Conservation (phyloP, 202 grass and related monocot species). For the Elaeis oleifera region DNA sequence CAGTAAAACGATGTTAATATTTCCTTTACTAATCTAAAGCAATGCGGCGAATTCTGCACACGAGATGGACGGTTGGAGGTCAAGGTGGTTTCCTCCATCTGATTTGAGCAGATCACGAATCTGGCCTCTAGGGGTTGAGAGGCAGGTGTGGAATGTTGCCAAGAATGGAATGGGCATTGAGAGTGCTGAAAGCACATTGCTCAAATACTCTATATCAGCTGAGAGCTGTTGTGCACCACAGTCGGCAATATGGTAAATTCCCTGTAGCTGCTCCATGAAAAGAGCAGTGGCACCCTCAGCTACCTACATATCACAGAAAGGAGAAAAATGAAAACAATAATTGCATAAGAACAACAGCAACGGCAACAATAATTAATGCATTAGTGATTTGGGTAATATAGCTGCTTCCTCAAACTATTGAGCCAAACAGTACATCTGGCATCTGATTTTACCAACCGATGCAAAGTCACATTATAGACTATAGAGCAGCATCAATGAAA, state of each 20-base stretch:
- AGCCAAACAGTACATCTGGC: no score
- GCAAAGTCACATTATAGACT: no score
- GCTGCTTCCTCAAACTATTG: no score
- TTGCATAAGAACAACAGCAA: background rate
- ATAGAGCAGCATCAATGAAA: no score
- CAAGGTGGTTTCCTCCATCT: conserved; percentile 44
- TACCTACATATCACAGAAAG: conserved; percentile 36
- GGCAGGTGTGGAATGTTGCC: conserved; percentile 57
- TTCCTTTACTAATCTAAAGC: conserved; percentile 42
- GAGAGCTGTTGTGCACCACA: conserved; percentile 70
- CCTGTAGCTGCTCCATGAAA: conserved; percentile 90
- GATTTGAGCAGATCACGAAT: conserved; percentile 46
- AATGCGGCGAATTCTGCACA: conserved; percentile 81
- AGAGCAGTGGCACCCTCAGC: conserved; percentile 74
- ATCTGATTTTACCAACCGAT: no score
- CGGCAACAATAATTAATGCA: no score
- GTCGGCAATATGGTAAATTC: conserved; percentile 79
- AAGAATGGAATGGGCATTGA: conserved; percentile 82
- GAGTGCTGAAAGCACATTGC: conserved; percentile 76
- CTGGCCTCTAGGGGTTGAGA: conserved; percentile 70
- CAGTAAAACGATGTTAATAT: no score
- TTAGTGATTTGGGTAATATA: no score
- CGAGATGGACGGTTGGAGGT: conserved; percentile 68
- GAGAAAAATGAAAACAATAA: background rate
- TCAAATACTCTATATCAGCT: conserved; percentile 83